Evolutionary conservation across 192 early-diverging fungal genomes (phyloP), one percentile per base, ranked within the genome.

Genomic region (Coemansia sp.): DNA sequence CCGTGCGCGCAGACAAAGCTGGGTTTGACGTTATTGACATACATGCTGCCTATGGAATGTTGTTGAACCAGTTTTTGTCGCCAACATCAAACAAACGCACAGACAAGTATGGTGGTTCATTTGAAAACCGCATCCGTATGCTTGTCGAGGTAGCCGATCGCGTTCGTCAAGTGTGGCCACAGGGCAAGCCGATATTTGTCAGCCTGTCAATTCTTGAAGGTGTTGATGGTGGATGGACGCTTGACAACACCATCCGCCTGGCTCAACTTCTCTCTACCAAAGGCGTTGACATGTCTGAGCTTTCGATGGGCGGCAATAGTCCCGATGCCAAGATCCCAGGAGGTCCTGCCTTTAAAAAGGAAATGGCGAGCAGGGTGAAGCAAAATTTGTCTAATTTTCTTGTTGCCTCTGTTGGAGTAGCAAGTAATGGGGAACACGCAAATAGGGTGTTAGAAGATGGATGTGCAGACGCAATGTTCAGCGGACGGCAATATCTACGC

Each of bases 11-110:
- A 0, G 73, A 84, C 28, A 79, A 86, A 57, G 95, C 94, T 1
- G 93, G 92, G 2, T 92, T 94, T 69, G 93, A 95, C 58, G 88
- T 88, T n/a, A 76, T 97, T 26, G 96, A 98, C 73, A 81, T 98
- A 23, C 95, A 96, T 61, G 86, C 77, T 53, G 94, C 95, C 3
- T 93, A 98, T 73, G 96, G 96, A 13, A 96, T 95, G 74, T 75
- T 97, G 39, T 65, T 93, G 57, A 79, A 89, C 77, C 78, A 87
- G 67, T 96, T 96, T 67, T 61, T 95, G 18, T 91, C 89, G 12
- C 89, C 91, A 3, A 58, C 92, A 30, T 81, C 89, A 58, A 97
- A 99, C 77, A 58, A 85, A 21, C 89, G 96, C 63, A 94, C 92
- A 0, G 96, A 99, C 72, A 53, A 89, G 53, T 99, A 95, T 68